Evolutionary conservation across 805 yeast genomes (phyloP), one percentile per base, ranked within the genome.

Genomic region (Myxozyma nipponensis): DNA sequence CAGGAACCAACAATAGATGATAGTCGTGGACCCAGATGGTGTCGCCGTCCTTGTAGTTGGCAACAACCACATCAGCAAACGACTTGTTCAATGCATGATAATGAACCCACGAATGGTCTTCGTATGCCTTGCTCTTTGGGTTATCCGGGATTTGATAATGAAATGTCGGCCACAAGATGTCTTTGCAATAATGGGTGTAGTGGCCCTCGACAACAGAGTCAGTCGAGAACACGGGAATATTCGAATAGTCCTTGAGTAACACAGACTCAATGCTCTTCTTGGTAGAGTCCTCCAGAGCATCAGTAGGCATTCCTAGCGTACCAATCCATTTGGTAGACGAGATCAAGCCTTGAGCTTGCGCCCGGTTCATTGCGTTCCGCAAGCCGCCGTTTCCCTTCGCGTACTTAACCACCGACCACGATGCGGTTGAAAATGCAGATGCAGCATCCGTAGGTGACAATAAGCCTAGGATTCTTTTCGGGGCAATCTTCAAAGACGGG

Each of bases 91-190:
- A 74, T 1, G 73, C 69, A 58, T 79, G 80, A 67, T 91, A 91
- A 63, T 84, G 83, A 23, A 81, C 81, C 96, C 97, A 91, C 1
- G 96, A 87, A 65, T 89, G 95, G 58, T 87, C 96, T 67, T 91
- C 96, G 68, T 91, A 93, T 0, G 95, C 95, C 66, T 89, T 89
- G 1, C 95, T 83, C 60, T 85, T 86, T 45, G 96, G 95, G 63
- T 90, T 83, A 67, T 93, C 98, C 0, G 98, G 98, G 35, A 91
- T 86, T 67, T 91, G 96, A 65, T 93, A 93, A 56, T 81, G 86
- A 56, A 93, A 76, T 1, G 96, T 87, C 28, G 98, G 98, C 98
- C 98, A 93, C 54, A 93, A 72, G 36, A 93, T 86, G 63, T 90
- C 95, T 68, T 93, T 93, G 67, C 97, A 91, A 66, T 85, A 93